A percentile compares a stretch with the other conserved stretches of the same genome.
Conservation (phyloP, 1,284 basidiomycete genomes). For the Exsudoporus floridanus region DNA sequence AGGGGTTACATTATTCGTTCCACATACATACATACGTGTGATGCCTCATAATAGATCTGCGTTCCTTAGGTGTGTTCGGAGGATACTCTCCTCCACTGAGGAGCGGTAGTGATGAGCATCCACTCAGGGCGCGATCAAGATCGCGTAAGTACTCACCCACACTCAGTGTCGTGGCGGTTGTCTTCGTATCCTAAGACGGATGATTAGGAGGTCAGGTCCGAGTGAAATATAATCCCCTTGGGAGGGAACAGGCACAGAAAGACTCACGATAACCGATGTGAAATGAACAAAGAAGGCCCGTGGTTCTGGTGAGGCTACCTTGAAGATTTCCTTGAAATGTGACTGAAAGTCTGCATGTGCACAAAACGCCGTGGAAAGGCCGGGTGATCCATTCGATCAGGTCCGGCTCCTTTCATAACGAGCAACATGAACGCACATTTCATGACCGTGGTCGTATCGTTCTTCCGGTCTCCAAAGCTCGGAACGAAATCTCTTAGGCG, state of each 20-base stretch:
- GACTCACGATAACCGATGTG: conserved; percentile 66
- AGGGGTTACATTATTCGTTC: background rate
- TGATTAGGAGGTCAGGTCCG: conserved; percentile 6
- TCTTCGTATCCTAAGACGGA: conserved; percentile 56
- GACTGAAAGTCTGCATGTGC: conserved; percentile 58
- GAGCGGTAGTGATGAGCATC: conserved; percentile 4
- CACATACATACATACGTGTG: background rate
- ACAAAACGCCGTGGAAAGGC: conserved; percentile 6
- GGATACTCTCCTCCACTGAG: conserved; percentile 39
- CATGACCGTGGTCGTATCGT: conserved; percentile 54
- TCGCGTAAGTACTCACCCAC: conserved; percentile 45
- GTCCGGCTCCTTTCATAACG: background rate
- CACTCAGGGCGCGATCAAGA: conserved; percentile 1
- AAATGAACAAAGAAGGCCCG: conserved; percentile 70
- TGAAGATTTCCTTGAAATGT: conserved; percentile 64
- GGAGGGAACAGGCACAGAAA: conserved; percentile 9
- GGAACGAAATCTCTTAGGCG: conserved; percentile 60
- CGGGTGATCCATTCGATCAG: conserved; percentile 8
- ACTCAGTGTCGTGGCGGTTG: conserved; percentile 64
- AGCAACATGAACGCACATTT: conserved; percentile 48
- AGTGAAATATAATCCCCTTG: conserved; percentile 1
- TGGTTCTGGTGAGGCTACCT: conserved; percentile 55
- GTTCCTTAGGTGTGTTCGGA: conserved; percentile 33
- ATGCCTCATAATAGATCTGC: conserved; percentile 33
- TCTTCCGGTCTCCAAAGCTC: conserved; percentile 61